phyloP scores from a whole-genome alignment of 257 asterid species.

The Solanum megistacrolobum region DNA sequence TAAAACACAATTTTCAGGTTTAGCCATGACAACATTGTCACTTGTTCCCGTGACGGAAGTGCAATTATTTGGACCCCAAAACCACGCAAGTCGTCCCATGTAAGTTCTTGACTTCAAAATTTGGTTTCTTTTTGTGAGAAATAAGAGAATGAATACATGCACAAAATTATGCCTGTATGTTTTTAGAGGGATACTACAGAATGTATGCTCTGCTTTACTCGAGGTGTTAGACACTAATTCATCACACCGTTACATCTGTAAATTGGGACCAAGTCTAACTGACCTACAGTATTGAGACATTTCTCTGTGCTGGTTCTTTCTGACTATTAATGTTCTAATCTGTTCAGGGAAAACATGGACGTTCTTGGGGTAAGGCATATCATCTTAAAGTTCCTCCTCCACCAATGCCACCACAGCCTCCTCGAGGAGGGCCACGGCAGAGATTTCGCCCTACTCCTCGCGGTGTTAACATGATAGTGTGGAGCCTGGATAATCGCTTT shows the following conservation, averaged over 20 bases:
- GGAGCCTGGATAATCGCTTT: slow-evolving; percentile 95
- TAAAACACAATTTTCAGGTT: slow-evolving; percentile 41
- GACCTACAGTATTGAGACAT: neutral
- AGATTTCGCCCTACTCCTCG: slow-evolving; percentile 95
- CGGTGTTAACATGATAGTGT: slow-evolving; percentile 87
- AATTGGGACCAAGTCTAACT: neutral
- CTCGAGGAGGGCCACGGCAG: slow-evolving; percentile 94
- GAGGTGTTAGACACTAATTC: neutral
- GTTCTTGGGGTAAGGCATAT: slow-evolving; percentile 73
- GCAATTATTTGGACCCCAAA: slow-evolving; percentile 94
- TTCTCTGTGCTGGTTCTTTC: neutral
- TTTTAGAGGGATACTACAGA: neutral
- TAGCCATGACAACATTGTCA: slow-evolving; percentile 79
- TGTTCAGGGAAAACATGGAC: slow-evolving; percentile 62
- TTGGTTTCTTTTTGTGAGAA: neutral
- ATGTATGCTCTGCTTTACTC: neutral
- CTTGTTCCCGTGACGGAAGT: slow-evolving; percentile 99
- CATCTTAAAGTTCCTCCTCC: slow-evolving; percentile 99
- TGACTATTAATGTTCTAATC: neutral
- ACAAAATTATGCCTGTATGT: neutral
- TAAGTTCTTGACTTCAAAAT: slow-evolving; percentile 30
- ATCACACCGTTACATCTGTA: neutral
- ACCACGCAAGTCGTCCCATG: slow-evolving; percentile 76
- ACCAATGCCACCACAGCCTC: slow-evolving; percentile 82
- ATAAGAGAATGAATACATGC: neutral